Percentiles rank a stretch among this genome's conserved stretches.
phyloP scores from a whole-genome alignment of 2,329 filamentous ascomycete genomes.

The Neofusicoccum umdonicola region DNA sequence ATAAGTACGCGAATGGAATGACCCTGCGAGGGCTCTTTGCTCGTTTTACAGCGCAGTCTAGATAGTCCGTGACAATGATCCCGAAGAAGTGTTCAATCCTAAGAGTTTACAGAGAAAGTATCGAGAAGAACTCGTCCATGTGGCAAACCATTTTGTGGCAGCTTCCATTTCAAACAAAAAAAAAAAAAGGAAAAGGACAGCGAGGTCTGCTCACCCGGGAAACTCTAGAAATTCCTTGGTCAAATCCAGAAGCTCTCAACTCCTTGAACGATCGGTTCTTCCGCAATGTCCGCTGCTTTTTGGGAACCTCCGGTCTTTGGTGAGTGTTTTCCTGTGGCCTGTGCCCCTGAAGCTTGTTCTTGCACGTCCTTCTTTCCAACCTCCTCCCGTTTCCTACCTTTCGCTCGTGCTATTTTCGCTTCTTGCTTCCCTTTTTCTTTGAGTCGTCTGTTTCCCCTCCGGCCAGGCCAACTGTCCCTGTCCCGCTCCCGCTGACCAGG shows the following conservation, averaged over 20 bases:
- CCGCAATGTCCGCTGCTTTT: not conserved
- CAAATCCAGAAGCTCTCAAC: constrained; percentile 13
- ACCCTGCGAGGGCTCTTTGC: not conserved
- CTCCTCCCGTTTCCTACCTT: not conserved
- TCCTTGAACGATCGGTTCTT: not conserved
- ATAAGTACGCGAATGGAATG: no score
- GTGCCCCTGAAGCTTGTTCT: not conserved
- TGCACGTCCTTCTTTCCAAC: not conserved
- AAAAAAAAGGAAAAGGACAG: no score
- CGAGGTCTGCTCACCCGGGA: not conserved
- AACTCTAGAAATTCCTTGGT: not conserved
- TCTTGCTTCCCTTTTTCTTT: constrained; percentile 13
- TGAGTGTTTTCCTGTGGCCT: not conserved
- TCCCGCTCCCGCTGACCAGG: constrained; percentile 23
- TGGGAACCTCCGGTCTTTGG: not conserved
- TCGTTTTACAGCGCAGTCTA: not conserved
- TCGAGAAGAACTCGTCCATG: not conserved
- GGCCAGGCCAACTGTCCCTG: constrained; percentile 24
- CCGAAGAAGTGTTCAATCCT: not conserved
- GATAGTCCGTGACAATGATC: not conserved
- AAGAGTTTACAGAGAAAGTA: constrained; percentile 5
- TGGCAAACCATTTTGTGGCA: not conserved
- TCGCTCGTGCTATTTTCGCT: not conserved
- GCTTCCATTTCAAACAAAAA: no score
- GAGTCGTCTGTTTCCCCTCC: constrained; percentile 23